Evolutionary conservation across 495 filamentous ascomycete genomes (phyloP).

Genomic region (Poronia punctata): DNA sequence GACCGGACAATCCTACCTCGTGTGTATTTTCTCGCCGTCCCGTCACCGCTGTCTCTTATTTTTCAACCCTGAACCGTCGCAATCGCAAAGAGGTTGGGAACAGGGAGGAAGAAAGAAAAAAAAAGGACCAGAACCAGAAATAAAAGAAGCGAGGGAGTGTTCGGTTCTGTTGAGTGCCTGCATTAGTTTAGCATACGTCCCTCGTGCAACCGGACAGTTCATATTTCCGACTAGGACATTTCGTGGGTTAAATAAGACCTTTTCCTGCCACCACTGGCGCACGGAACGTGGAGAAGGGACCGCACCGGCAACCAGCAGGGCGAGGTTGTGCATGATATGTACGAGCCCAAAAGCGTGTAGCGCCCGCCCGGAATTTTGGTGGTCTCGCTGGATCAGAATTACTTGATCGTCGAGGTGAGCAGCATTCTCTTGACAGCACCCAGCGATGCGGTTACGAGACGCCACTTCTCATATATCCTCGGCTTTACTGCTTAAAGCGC

Average conservation of each 20-base stretch:
- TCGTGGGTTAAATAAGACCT: conserved; percentile 20
- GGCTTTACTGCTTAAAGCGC: neutral
- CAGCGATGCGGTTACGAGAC: conserved; percentile 1
- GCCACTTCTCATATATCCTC: neutral
- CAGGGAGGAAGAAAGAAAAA: conserved; percentile 10
- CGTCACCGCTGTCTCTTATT: conserved; percentile 20
- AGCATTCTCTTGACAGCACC: conserved; percentile 8
- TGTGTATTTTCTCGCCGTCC: conserved; percentile 14
- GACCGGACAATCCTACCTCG: conserved; percentile 12
- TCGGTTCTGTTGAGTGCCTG: too few species aligned
- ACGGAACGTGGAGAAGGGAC: conserved; percentile 32
- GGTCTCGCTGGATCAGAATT: conserved; percentile 23
- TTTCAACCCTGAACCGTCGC: conserved; percentile 6
- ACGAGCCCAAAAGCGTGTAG: conserved; percentile 42
- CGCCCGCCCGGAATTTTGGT: conserved; percentile 28
- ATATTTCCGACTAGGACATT: conserved; percentile 20
- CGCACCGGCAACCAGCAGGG: conserved; percentile 38
- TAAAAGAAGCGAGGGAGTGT: too few species aligned
- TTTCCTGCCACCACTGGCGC: conserved; percentile 23
- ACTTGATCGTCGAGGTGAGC: conserved; percentile 7
- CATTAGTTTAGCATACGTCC: conserved; percentile 20
- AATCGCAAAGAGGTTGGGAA: conserved; percentile 1
- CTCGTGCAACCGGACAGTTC: conserved; percentile 21
- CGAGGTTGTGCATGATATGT: conserved; percentile 43
- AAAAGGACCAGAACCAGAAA: conserved; percentile 14